Base-by-base conservation (phyloP, 495 filamentous ascomycete species). In the Annulohypoxylon nitens region DNA sequence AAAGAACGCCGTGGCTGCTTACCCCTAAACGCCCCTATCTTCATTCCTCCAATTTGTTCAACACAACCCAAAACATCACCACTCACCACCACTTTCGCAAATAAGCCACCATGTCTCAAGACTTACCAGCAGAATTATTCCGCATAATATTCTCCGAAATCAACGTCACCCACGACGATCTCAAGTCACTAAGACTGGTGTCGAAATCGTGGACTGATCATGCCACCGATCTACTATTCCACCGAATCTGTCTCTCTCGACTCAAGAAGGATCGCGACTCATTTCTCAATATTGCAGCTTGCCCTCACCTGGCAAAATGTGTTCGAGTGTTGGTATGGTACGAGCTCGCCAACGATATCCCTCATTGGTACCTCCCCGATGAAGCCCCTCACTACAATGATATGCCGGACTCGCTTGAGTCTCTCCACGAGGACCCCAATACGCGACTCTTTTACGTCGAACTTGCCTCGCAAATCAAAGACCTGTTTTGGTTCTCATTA, bases 291-390 rank as follows among this genome's bases (percentile, higher is more conserved):
- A 67, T 67, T 26, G 53, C 26, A 50, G 0, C 53, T 6, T 41
- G 25, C 0, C 37, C 51, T 41, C 54, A 51, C 41, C 14, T 59
- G 3, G 14, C 53, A 48, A 25, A 5, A 6, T 16, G 4, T 6
- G 36, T 23, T 47, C 63, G 51, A 12, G 39, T 57, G 25, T 20
- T 66, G 4, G 63, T 66, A 9, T 66, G 63, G 63, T 58, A 66
- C 36, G 63, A 66, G 34, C 34, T 66, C 26, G 36, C 1, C n/a
- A 33, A 47, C 8, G 51, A 53, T 16, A 53, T 30, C 11, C 43
- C 50, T 5, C 8, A 11, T 54, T 54, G 50, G 50, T 54, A 12
- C 23, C 16, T 20, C 5, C 50, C 50, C 30, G 16, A 47, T n/a
- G 12, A 45, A 5, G 7, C 48, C 16, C 18, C 48, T 54, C 5